Evolutionary conservation across 768 basidiomycete genomes (phyloP).

Genomic region (Hemileccinum rubropunctum): DNA sequence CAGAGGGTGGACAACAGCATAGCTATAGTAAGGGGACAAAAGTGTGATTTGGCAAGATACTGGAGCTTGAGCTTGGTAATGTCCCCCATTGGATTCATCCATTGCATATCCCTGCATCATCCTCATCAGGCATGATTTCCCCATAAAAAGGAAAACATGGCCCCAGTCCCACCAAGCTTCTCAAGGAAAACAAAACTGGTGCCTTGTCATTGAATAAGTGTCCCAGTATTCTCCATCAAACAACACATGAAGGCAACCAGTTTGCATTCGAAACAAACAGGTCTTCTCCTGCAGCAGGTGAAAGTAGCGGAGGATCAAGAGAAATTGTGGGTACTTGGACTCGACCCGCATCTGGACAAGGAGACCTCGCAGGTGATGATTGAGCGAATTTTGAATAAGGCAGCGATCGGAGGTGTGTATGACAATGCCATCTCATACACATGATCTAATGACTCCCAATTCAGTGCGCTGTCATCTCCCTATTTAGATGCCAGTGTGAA

Average conservation of each 20-base stretch:
- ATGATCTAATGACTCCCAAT: constrained; percentile 9
- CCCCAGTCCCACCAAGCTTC: constrained; percentile 69
- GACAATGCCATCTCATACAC: not conserved
- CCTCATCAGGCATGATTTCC: constrained; percentile 23
- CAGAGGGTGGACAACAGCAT: constrained; percentile 16
- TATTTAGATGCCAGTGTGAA: constrained; percentile 10
- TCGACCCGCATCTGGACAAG: constrained; percentile 6
- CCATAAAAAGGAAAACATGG: constrained; percentile 57
- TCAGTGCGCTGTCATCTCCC: constrained; percentile 4
- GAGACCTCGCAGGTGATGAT: constrained; percentile 11
- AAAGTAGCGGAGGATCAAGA: constrained; percentile 6
- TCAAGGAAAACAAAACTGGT: constrained; percentile 58
- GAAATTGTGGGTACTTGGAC: not conserved
- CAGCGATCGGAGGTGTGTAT: constrained; percentile 13
- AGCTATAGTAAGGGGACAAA: constrained; percentile 14
- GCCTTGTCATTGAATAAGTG: constrained; percentile 58
- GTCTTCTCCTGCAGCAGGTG: constrained; percentile 8
- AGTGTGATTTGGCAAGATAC: constrained; percentile 1
- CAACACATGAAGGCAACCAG: constrained; percentile 5
- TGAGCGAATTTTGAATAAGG: not conserved
- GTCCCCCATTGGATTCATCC: constrained; percentile 4
- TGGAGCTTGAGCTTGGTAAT: not conserved
- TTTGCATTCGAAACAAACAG: constrained; percentile 11
- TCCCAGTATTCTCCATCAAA: constrained; percentile 59
- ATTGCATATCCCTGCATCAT: constrained; percentile 9